phyloP scores from a whole-genome alignment of 257 asterid genomes.

The Nicotiana undulata region DNA sequence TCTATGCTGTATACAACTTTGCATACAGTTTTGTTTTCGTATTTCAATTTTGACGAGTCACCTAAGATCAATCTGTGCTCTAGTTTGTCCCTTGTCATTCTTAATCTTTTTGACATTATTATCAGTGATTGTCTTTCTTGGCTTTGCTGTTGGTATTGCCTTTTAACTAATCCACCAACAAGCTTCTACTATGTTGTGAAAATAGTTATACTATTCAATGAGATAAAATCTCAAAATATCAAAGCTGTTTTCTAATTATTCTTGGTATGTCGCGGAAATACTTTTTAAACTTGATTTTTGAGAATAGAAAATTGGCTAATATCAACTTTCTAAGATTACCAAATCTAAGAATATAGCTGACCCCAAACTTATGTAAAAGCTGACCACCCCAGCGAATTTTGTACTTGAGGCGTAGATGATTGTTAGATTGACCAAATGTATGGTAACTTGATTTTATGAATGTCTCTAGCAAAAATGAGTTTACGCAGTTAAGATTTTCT shows the following conservation, averaged over 20 bases:
- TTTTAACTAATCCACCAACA: background rate
- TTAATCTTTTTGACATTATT: background rate
- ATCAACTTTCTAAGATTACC: background rate
- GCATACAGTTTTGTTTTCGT: background rate
- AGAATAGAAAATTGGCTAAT: background rate
- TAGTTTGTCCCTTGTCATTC: background rate
- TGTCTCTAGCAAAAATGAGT: background rate
- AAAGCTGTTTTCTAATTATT: background rate
- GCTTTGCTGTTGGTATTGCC: background rate
- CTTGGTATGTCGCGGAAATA: background rate
- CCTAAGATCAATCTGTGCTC: background rate
- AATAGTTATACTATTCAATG: background rate
- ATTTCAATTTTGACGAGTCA: background rate
- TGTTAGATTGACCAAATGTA: background rate
- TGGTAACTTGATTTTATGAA: background rate
- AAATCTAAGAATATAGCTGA: background rate
- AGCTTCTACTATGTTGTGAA: background rate
- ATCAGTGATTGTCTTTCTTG: background rate
- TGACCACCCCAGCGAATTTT: background rate
- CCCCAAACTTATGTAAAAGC: background rate
- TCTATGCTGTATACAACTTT: background rate
- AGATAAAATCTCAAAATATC: background rate
- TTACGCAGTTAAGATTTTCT: background rate
- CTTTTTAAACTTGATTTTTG: background rate
- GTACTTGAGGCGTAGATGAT: background rate